Percentiles rank a stretch among this genome's conserved stretches.
These are phyloP conservation scores for Cyanophora paradoxa DNA, from an alignment of 78 protist genomes.

Conservation along the genomic window DNA sequence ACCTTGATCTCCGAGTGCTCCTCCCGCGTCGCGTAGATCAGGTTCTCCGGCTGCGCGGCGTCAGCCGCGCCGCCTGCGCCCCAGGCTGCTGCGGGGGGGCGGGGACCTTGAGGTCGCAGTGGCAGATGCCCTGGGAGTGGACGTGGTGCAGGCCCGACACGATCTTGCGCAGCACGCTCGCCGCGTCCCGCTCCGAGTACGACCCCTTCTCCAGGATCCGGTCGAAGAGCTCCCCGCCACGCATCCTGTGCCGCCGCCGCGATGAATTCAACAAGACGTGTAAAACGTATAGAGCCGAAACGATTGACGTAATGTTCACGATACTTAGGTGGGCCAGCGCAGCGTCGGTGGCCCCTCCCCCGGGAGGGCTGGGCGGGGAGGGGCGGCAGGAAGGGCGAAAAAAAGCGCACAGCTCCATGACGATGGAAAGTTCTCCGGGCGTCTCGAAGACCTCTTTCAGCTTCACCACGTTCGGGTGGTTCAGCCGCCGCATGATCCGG, in stretches of 20 bases:
- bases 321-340: too few species aligned
- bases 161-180: background rate
- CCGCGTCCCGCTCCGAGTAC: conserved; percentile 24
- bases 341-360: too few species aligned
- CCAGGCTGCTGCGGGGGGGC: too few species aligned
- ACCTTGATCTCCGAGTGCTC: conserved; percentile 12
- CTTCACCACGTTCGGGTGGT: background rate
- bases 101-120: conserved; percentile 39
- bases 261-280: too few species aligned
- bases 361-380: too few species aligned
- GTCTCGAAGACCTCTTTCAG: background rate
- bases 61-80: too few species aligned
- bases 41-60: conserved; percentile 36
- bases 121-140: conserved; percentile 11
- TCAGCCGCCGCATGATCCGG: background rate
- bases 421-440: background rate
- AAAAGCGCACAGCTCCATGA: background rate
- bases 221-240: conserved; percentile 40
- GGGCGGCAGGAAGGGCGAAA: background rate
- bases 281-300: too few species aligned
- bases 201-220: conserved; percentile 11
- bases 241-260: too few species aligned
- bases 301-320: too few species aligned
- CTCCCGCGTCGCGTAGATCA: conserved; percentile 2
- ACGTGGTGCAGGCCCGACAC: conserved; percentile 14